Base-by-base conservation (phyloP, 1,139 yeast genomes). In the Yarrowia galli region DNA sequence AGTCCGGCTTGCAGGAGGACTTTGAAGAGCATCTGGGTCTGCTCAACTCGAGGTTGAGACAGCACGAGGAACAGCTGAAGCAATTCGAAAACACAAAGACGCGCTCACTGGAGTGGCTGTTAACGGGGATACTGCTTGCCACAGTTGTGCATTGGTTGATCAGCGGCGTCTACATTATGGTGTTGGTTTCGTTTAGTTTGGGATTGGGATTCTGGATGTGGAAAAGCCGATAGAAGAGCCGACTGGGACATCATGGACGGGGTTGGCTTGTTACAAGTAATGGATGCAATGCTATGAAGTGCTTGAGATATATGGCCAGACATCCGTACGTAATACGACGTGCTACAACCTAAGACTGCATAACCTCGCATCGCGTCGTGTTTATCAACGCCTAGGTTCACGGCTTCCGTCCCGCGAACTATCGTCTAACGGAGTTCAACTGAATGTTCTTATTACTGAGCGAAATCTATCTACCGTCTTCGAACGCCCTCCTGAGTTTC, bases 101-200 rank as follows among this genome's bases (percentile, higher is more conserved):
- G 16, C 42, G 58, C 18, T 53, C 58, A 9, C n/a, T 53, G n/a
- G 58, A 53, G 43, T 53, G 58, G 58, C 32, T 53, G 18, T 20
- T 53, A 2, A 53, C 58, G 20, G 58, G 58, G 58, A 53, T 53
- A 1, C 32, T 53, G 20, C 43, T 53, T 9, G 58, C 58, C 2
- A 53, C 58, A 15, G 32, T 53, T 3, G 58, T 53, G 18, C 58
- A 53, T 36, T 53, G 42, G 42, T 2, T 53, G 16, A 53, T 53
- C 16, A 36, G 43, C 8, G 58, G 58, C 0, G 32, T 36, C 2
- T 53, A 53, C 58, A 22, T 35, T 0, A 36, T 53, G 32, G 28
- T 53, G n/a, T 8, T 53, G 43, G 43, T 22, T 13, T 53, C 58
- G 18, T 35, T 53, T 16, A 32, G 22, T 4, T 16, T 53, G 20